Base-by-base conservation (phyloP, 352 stramenopile genomes). In the Hyphochytrium catenoides region DNA sequence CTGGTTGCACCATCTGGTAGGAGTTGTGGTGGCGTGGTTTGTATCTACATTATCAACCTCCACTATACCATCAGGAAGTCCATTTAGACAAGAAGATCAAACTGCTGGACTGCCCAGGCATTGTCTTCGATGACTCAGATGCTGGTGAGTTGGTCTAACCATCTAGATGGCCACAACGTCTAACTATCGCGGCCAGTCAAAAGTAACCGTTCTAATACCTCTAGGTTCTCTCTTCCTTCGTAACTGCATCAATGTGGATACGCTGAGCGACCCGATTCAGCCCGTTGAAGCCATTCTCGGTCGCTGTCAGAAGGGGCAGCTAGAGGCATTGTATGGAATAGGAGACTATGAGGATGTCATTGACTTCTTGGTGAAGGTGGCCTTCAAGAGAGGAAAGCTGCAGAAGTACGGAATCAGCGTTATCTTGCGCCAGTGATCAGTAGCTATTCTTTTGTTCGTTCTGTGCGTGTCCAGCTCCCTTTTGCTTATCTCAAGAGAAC, bases 11-110 rank as follows among this genome's bases (percentile, higher is more conserved):
- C n/a, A n/a, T n/a, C n/a, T n/a, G n/a, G n/a, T n/a, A n/a, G n/a
- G n/a, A n/a, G n/a, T n/a, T n/a, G n/a, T n/a, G n/a, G n/a, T n/a
- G n/a, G n/a, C n/a, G n/a, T n/a, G n/a, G n/a, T n/a, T n/a, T n/a
- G n/a, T n/a, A n/a, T n/a, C n/a, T n/a, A n/a, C n/a, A n/a, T n/a
- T n/a, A n/a, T n/a, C n/a, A n/a, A n/a, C n/a, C n/a, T n/a, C n/a
- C n/a, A n/a, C n/a, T n/a, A n/a, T n/a, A n/a, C n/a, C n/a, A n/a
- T n/a, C n/a, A n/a, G 54, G 84, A 97, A 57, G 77, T 98, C 41
- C 71, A 94, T 29, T 75, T 98, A 28, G 89, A 98, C 56, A 91
- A 83, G 47, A 93, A 95, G 48, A 88, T 96, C 50, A 91, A 88
- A 46, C 62, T 98, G 9, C 58, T 98, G 36, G 91, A 98, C 55